Percentiles rank a stretch among this genome's conserved stretches.
Evolutionary conservation across 1,139 yeast species (phyloP).

Genomic region (Pichia terricola): DNA sequence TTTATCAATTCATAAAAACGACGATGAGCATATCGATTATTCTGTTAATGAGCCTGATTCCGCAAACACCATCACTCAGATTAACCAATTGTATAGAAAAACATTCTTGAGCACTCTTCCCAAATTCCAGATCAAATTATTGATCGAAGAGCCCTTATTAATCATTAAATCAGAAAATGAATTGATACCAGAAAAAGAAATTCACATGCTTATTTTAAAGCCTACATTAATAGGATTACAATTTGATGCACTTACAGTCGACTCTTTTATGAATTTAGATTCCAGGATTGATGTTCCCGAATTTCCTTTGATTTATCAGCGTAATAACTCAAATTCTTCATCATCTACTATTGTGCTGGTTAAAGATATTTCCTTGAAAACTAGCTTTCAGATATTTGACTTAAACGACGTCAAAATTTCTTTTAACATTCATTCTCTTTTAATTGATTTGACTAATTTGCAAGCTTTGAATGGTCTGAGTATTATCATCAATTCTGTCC

Average conservation of each 20-base stretch:
- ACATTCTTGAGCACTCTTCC: slow-evolving; percentile 10
- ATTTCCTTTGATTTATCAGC: slow-evolving; percentile 12
- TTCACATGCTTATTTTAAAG: slow-evolving; percentile 16
- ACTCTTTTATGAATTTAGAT: slow-evolving; percentile 3
- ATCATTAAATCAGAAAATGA: slow-evolving; percentile 15
- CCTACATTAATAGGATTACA: slow-evolving; percentile 18
- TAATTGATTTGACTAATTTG: slow-evolving; percentile 10
- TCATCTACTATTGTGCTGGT: slow-evolving; percentile 6
- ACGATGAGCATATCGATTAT: background rate
- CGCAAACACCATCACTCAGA: background rate
- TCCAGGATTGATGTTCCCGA: slow-evolving; percentile 16
- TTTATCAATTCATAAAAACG: too few species aligned
- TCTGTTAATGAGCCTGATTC: background rate
- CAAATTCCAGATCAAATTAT: slow-evolving; percentile 14
- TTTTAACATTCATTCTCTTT: slow-evolving; percentile 6
- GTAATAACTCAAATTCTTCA: slow-evolving; percentile 8
- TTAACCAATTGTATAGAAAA: background rate
- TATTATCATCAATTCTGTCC: slow-evolving; percentile 3
- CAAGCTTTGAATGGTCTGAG: slow-evolving; percentile 13
- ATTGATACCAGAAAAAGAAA: slow-evolving; percentile 3
- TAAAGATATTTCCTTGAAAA: slow-evolving; percentile 8
- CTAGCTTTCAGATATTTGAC: slow-evolving; percentile 3
- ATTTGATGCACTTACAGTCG: slow-evolving; percentile 6
- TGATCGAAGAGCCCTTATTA: slow-evolving; percentile 21
- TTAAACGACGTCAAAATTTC: slow-evolving; percentile 2